These are phyloP conservation scores for Apiospora saccharicola DNA, from an alignment of 2,329 filamentous ascomycete genomes.

Conservation along the genomic window DNA sequence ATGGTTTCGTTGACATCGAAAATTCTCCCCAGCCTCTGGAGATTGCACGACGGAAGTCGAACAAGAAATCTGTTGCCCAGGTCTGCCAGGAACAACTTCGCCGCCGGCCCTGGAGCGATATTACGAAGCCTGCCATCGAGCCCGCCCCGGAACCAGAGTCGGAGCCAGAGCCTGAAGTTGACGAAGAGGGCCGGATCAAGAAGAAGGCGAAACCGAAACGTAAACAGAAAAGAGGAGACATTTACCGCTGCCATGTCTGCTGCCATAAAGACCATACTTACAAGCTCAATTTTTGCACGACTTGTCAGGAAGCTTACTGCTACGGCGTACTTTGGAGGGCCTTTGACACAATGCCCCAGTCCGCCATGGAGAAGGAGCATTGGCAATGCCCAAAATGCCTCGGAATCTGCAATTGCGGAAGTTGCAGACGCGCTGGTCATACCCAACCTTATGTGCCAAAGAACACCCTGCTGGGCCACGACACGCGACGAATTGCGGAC, in stretches of 20 bases:
- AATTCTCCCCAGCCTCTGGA: constrained; percentile 75
- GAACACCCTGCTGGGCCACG: constrained; percentile 86
- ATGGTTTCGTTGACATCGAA: constrained; percentile 70
- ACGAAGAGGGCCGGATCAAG: constrained; percentile 70
- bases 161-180: constrained; percentile 60
- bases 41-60: constrained; percentile 69
- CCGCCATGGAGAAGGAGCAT: constrained; percentile 78
- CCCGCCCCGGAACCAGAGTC: constrained; percentile 33
- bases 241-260: constrained; percentile 81
- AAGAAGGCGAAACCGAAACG: constrained; percentile 69
- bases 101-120: constrained; percentile 81
- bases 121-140: constrained; percentile 65
- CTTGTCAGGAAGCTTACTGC: constrained; percentile 82
- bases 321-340: constrained; percentile 93
- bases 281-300: constrained; percentile 83
- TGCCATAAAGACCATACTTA: constrained; percentile 80
- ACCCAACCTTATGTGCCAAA: constrained; percentile 85
- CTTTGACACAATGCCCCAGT: constrained; percentile 87
- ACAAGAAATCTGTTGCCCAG: constrained; percentile 84
- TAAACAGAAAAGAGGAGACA: constrained; percentile 61
- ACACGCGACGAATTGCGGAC: constrained; percentile 90
- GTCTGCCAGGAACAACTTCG: constrained; percentile 92
- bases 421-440: constrained; percentile 72
- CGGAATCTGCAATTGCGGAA: constrained; percentile 85
- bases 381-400: constrained; percentile 92